Evolutionary conservation across 129 eudicot genomes (phyloP), one percentile per base, ranked within the genome.

Genomic region (Scalesia atractyloides): DNA sequence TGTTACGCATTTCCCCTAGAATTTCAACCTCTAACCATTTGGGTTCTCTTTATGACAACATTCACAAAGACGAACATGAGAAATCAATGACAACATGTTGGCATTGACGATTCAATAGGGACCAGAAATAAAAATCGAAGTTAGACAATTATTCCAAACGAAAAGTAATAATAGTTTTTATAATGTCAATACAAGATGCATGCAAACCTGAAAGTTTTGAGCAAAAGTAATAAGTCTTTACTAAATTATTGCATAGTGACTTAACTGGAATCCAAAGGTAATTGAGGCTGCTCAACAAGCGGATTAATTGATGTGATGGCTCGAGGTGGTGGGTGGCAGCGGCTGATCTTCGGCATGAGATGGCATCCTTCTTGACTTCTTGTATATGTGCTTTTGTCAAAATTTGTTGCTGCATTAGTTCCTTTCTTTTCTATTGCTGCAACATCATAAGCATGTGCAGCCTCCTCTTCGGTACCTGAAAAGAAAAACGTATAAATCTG

Each of bases 391-490:
- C 44, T 39, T 39, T 39, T 39, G 74, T 89, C 91, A 47, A 89
- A 89, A 72, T 89, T 89, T 17, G 96, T 89, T 15, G 84, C 87
- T 48, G 89, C 89, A 24, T 86, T 88, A 15, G 75, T 83, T 71
- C 91, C 91, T 82, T 89, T 79, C 68, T 81, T 83, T 59, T 88
- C 84, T 16, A 83, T 86, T 56, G 91, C 96, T 65, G 87, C 89
- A 69, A 83, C 86, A 68, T 88, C 96, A 26, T 89, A 89, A 5
- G 96, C 96, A 26, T 78, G 87, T 41, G 96, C 96, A 5, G 96
- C 91, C 71, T 88, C 96, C 64, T 86, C 96, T 72, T 84, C 89
- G 33, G 91, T 89, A 72, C 87, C 96, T 89, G 53, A 37, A 73
- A 26, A 71, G 52, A 74, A 62, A 57, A n/a, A n/a, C n/a, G n/a